Evolutionary conservation across 306 rosid species (phyloP).

Genomic region (Trifolium fragiferum): DNA sequence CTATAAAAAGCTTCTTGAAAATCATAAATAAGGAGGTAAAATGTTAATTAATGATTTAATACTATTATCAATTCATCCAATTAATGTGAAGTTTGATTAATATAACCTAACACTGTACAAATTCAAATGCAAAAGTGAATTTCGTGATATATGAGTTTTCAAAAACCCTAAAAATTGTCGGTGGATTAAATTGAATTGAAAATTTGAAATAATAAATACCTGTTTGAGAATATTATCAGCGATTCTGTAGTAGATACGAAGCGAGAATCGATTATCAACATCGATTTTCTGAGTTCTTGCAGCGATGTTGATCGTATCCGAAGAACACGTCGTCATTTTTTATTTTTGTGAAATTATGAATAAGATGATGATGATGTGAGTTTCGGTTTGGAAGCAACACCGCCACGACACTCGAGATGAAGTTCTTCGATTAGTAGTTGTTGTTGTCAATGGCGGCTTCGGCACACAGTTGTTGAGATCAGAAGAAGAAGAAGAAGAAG

Average conservation of each 20-base stretch:
- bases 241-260: constrained; percentile 79
- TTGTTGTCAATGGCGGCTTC: constrained; percentile 60
- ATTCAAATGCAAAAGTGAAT: constrained; percentile 2
- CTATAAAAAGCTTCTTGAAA: constrained; percentile 11
- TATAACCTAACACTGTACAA: constrained; percentile 19
- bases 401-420: constrained; percentile 14
- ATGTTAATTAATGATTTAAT: neutral
- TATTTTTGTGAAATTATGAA: neutral
- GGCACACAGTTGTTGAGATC: constrained; percentile 37
- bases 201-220: constrained; percentile 58
- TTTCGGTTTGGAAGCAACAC: constrained; percentile 20
- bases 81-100: neutral
- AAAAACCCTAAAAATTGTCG: constrained; percentile 1
- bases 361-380: constrained; percentile 19
- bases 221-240: constrained; percentile 86
- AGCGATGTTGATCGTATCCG: constrained; percentile 74
- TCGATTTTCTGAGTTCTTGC: constrained; percentile 68
- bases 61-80: constrained; percentile 18
- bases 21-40: neutral
- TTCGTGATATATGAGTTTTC: constrained; percentile 11
- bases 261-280: constrained; percentile 81
- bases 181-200: neutral
- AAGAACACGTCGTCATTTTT: constrained; percentile 62
- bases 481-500: neutral
- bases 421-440: constrained; percentile 2